Evolutionary conservation across 345 rosid species (phyloP), one percentile per base, ranked within the genome.

Genomic region (Hibiscus tridactylites): DNA sequence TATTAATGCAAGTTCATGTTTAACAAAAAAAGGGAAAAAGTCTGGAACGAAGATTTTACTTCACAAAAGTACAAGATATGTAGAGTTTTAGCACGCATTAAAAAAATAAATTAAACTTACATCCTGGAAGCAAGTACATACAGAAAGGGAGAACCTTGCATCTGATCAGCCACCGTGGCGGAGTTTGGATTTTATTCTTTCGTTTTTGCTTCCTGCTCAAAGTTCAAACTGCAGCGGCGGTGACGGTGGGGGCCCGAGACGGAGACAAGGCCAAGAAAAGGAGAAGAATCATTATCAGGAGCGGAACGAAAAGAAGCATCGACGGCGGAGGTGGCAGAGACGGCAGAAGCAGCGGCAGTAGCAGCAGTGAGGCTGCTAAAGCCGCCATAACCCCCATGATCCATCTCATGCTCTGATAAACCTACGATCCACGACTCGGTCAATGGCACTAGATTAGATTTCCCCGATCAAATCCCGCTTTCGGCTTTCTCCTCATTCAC

Each of bases 281-380:
- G 17, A 80, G 79, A n/a, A 71, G 4, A 49, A 64, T 12, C 78
- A 77, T 33, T 19, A 80, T 62, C 19, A 80, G 12, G 12, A 77
- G 57, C 1, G 83, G 83, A 61, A 77, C 44, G 0, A 74, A 71
- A 33, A 74, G 78, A 17, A 80, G 24, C 63, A 71, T n/a, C 33
- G 50, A 19, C 5, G 74, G 83, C 1, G 80, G 78, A 6, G 78
- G 80, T 0, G 80, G 80, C 70, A 80, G 9, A 9, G 78, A 65
- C 3, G 83, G 80, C 67, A 80, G 26, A 42, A 71, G 28, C 7
- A 61, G 73, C 21, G 83, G 83, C 74, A 80, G 57, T 49, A 74
- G 67, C 59, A 80, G 62, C 49, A 80, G 74, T 1, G 46, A 44
- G 35, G 57, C 70, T 3, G 83, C 58, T 10, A 76, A 17, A 21